Evolutionary conservation across 352 stramenopile species (phyloP).

Genomic region (Phytophthora aleatoria): DNA sequence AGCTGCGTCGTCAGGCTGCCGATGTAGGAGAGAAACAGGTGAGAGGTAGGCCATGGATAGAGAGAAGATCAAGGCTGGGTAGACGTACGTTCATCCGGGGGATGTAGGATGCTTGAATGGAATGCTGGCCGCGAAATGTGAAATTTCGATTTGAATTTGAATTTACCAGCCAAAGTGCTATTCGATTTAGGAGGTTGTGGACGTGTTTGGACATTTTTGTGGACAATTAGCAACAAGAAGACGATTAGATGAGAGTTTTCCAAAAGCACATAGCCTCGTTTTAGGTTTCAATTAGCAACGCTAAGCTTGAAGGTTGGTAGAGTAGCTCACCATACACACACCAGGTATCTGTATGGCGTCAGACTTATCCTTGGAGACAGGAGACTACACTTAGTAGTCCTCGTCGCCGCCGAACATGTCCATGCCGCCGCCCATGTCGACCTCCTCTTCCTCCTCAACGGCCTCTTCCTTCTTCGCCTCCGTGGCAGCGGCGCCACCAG

Average conservation of each 20-base stretch:
- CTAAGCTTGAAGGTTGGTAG: conserved; percentile 17
- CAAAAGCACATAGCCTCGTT: conserved; percentile 29
- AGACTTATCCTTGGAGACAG: background rate
- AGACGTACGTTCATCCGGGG: conserved; percentile 23
- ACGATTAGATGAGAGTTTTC: conserved; percentile 4
- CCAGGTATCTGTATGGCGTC: conserved; percentile 2
- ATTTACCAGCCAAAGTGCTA: conserved; percentile 28
- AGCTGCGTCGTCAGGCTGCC: conserved; percentile 1
- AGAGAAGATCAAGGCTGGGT: background rate
- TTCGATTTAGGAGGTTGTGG: conserved; percentile 1
- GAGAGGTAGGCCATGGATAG: background rate
- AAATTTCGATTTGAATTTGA: conserved; percentile 45
- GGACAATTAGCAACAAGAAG: conserved; percentile 2
- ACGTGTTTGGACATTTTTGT: background rate
- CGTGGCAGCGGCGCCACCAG: conserved; percentile 76
- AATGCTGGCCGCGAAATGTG: conserved; percentile 21
- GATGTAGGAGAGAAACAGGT: conserved; percentile 21
- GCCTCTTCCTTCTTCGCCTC: conserved; percentile 63
- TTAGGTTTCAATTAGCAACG: conserved; percentile 31
- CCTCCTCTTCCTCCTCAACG: conserved; percentile 80
- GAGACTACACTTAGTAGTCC: conserved; percentile 63
- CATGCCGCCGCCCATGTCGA: conserved; percentile 86
- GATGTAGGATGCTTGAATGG: conserved; percentile 4
- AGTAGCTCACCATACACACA: conserved; percentile 9
- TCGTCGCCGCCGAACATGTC: conserved; percentile 86